Base-by-base conservation (phyloP, 1,284 basidiomycete genomes). In the Fomitopsis pinicola region DNA sequence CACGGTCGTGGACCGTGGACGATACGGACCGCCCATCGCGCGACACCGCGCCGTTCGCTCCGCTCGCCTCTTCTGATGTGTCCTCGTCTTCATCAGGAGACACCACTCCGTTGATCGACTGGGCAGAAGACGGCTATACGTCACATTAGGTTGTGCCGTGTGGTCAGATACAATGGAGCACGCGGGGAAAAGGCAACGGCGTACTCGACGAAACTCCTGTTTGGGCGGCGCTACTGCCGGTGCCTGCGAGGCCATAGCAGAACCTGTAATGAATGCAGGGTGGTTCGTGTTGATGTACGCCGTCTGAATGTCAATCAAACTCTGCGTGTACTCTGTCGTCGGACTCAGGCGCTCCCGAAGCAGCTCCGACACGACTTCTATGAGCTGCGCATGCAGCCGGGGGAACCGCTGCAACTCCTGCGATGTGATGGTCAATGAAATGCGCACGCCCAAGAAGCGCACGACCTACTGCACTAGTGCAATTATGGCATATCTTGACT, bases 251-350 rank as follows among this genome's bases (percentile, higher is more conserved):
- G 87, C 86, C 9, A 79, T 74, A 33, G 86, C 83, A 45, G 89
- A 88, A 17, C 88, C 87, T 42, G 85, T 80, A 63, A 95, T 88
- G 75, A 96, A 97, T 40, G 83, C 83, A n/a, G 95, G 95, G 71
- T 97, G 95, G 74, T 97, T 97, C 61, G 96, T 98, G 77, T 99
- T 99, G 82, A 99, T 99, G 75, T 99, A 99, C 12, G 97, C 96
- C 1, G 95, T 94, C 76, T 99, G 97, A 61, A 99, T 99, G 68
- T 91, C 87, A 70, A 99, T 98, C 67, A 99, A 80, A 71, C 93
- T 96, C 69, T 95, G 92, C 3, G 97, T 93, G 73, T 99, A 99
- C 48, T 97, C 94, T 1, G 94, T 95, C 0, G 97, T 98, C 1
- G 97, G 97, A 1, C 96, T 95, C 7, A 99, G 84, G 17, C 97